phyloP scores from a whole-genome alignment of 371 early-diverging fungal species.

The Lichtheimia hyalospora region DNA sequence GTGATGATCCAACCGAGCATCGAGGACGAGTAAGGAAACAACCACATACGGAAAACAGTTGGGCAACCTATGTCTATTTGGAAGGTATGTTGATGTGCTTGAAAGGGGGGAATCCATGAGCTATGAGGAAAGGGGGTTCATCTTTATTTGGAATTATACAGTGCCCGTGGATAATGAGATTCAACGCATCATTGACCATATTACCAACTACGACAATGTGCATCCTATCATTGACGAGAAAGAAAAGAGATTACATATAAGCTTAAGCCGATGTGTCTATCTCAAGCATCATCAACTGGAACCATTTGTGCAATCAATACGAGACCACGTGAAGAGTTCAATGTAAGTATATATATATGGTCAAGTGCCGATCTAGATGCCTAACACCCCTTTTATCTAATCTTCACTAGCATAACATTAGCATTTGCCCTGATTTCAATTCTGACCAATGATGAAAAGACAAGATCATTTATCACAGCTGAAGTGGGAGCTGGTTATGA shows the following conservation, averaged over 20 bases:
- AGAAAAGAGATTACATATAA: conserved; percentile 29
- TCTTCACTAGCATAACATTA: conserved; percentile 15
- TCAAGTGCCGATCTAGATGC: no score
- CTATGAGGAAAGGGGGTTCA: background rate
- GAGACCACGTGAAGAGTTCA: background rate
- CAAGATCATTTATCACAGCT: conserved; percentile 38
- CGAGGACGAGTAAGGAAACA: conserved; percentile 30
- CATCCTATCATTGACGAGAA: conserved; percentile 1
- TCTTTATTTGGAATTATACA: background rate
- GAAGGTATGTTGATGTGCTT: conserved; percentile 23
- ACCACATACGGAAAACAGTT: conserved; percentile 30
- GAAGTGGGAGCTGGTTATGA: conserved; percentile 48
- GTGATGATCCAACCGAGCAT: conserved; percentile 11
- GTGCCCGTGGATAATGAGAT: conserved; percentile 11
- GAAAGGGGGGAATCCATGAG: background rate
- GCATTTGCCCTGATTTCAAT: conserved; percentile 39
- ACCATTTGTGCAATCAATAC: conserved; percentile 17
- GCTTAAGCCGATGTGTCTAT: conserved; percentile 34
- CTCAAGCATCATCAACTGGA: conserved; percentile 38
- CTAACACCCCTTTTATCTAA: no score
- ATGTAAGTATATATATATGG: no score
- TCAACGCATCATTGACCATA: conserved; percentile 5
- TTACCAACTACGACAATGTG: background rate
- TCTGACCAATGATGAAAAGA: conserved; percentile 42
- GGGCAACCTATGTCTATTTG: conserved; percentile 46